Percentiles rank a stretch among this genome's conserved stretches.
Conservation (phyloP, 805 yeast genomes). For the Starmerella riodocensis region DNA sequence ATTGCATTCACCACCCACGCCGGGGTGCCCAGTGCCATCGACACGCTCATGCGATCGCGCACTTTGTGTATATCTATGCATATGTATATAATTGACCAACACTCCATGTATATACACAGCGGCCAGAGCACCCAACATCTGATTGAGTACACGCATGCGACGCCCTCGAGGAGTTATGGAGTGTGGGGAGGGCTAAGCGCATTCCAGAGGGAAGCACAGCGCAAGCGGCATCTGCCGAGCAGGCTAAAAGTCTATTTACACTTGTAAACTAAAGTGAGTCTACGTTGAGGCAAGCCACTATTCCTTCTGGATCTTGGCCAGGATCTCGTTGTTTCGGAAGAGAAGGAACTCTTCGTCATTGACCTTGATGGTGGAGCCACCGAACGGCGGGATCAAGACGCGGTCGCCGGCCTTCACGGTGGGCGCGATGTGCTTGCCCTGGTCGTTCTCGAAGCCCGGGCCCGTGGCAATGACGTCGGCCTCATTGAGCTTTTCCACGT, state of each 20-base stretch:
- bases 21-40: too few relatives aligned
- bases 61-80: neutral
- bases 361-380: slow-evolving; percentile 80
- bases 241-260: neutral
- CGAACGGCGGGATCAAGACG: slow-evolving; percentile 87
- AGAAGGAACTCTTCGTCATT: slow-evolving; percentile 60
- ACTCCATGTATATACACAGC: too few relatives aligned
- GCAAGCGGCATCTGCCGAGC: too few relatives aligned
- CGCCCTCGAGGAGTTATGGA: too few relatives aligned
- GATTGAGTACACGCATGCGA: too few relatives aligned
- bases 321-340: slow-evolving; percentile 87
- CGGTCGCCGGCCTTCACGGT: slow-evolving; percentile 81
- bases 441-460: slow-evolving; percentile 70
- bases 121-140: too few relatives aligned
- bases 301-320: slow-evolving; percentile 74
- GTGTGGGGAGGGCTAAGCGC: too few relatives aligned
- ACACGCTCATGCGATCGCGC: too few relatives aligned
- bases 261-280: neutral
- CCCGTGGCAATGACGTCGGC: slow-evolving; percentile 91
- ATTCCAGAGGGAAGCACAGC: too few relatives aligned
- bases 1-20: too few relatives aligned
- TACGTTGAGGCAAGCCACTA: neutral
- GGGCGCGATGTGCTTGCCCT: slow-evolving; percentile 61
- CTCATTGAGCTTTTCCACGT: slow-evolving; percentile 84
- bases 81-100: neutral